Conservation (phyloP, 1,284 basidiomycete genomes). For the Ceratobasidium sp. region DNA sequence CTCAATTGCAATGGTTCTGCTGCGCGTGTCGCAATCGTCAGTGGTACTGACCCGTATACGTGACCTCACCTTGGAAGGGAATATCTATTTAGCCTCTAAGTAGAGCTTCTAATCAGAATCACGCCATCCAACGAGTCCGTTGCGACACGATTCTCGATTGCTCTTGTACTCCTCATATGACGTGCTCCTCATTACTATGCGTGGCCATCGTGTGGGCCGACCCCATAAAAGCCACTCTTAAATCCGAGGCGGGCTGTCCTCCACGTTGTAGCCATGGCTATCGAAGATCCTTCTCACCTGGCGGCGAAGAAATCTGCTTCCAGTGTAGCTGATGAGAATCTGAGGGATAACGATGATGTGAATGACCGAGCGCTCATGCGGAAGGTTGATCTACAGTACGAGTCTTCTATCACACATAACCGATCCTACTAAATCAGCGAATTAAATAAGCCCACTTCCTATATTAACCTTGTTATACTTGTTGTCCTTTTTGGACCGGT, state of each 20-base stretch:
- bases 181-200: background rate
- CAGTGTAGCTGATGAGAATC: background rate
- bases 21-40: too few species aligned
- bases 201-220: background rate
- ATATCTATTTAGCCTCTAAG: background rate
- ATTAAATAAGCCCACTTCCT: slow-evolving; percentile 54
- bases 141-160: slow-evolving; percentile 2
- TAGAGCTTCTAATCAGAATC: slow-evolving; percentile 25
- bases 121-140: slow-evolving; percentile 8
- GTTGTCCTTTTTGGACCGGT: slow-evolving; percentile 72
- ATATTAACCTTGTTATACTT: slow-evolving; percentile 67
- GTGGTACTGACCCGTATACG: background rate
- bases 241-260: background rate
- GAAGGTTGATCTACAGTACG: slow-evolving; percentile 52
- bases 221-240: background rate
- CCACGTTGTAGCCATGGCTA: background rate
- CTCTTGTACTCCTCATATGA: background rate
- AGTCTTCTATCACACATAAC: background rate
- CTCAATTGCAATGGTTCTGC: too few species aligned
- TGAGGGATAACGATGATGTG: slow-evolving; percentile 44
- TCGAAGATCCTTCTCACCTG: background rate
- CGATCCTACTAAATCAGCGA: background rate
- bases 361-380: slow-evolving; percentile 54
- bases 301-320: background rate
- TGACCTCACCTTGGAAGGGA: background rate